phyloP scores from a whole-genome alignment of 768 basidiomycete genomes.

The Gautieria morchelliformis region DNA sequence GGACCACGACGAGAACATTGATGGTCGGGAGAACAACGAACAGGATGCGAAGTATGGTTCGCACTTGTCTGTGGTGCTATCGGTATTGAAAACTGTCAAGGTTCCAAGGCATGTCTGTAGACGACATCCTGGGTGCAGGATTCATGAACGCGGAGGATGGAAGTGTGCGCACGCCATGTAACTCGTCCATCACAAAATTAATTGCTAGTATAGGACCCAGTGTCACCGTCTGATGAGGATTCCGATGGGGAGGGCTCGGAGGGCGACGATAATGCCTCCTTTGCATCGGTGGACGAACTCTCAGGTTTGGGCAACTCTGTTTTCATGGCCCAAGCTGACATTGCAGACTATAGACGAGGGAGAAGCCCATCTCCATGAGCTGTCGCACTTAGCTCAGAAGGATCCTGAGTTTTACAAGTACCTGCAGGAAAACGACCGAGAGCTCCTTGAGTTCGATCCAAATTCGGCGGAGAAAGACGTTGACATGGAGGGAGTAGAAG shows the following conservation, averaged over 20 bases:
- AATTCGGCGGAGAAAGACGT: slow-evolving; percentile 29
- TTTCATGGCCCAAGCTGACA: neutral
- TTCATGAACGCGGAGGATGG: slow-evolving; percentile 60
- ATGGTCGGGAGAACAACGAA: slow-evolving; percentile 14
- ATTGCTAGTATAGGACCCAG: slow-evolving; percentile 16
- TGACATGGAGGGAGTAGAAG: slow-evolving; percentile 37
- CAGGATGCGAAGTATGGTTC: slow-evolving; percentile 10
- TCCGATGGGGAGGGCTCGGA: slow-evolving; percentile 32
- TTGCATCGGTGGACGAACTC: slow-evolving; percentile 70
- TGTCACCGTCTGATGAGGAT: slow-evolving; percentile 20
- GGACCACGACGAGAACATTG: slow-evolving; percentile 20
- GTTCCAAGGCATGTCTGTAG: slow-evolving; percentile 57
- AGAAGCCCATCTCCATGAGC: slow-evolving; percentile 63
- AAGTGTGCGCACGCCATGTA: slow-evolving; percentile 24
- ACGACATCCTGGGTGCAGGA: slow-evolving; percentile 61
- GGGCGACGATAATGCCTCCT: slow-evolving; percentile 49
- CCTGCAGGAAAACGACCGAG: slow-evolving; percentile 88
- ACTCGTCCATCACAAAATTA: neutral
- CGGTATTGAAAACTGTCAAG: slow-evolving; percentile 11
- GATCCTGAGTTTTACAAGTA: slow-evolving; percentile 99
- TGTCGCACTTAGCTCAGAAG: slow-evolving; percentile 84
- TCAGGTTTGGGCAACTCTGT: slow-evolving; percentile 36
- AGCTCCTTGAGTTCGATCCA: slow-evolving; percentile 74
- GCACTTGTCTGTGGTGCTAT: neutral
- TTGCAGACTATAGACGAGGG: slow-evolving; percentile 51